phyloP scores from a whole-genome alignment of 1,284 basidiomycete genomes.

The Marasmius oreades region DNA sequence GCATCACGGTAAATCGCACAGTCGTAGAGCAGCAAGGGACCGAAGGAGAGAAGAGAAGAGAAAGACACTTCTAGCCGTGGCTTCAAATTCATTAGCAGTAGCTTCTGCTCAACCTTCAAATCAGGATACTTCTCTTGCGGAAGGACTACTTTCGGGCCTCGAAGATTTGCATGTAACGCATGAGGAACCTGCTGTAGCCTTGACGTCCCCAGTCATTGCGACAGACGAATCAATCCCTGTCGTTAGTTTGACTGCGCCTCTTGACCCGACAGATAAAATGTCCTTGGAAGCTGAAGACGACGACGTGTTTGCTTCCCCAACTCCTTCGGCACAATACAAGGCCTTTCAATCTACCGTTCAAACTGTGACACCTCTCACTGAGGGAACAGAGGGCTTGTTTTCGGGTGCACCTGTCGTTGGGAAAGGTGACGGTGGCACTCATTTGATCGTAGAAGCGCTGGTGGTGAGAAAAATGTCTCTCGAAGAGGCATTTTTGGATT shows the following conservation, averaged over 20 bases:
- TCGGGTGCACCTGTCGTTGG: background rate
- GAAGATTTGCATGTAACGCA: conserved; percentile 29
- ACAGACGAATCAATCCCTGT: conserved; percentile 16
- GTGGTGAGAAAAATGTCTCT: conserved; percentile 71
- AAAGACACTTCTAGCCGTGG: conserved; percentile 26
- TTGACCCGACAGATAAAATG: conserved; percentile 1
- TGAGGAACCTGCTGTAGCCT: conserved; percentile 10
- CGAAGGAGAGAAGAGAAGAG: conserved; percentile 38
- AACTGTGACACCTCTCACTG: background rate
- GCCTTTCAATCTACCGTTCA: conserved; percentile 1
- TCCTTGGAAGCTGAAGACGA: conserved; percentile 26
- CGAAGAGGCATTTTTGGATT: conserved; percentile 72
- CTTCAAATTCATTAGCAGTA: conserved; percentile 10
- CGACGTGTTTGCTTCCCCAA: conserved; percentile 36
- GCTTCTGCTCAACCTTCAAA: background rate
- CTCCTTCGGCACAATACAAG: conserved; percentile 17
- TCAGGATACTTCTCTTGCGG: background rate
- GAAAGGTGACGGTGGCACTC: conserved; percentile 30
- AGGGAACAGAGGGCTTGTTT: background rate
- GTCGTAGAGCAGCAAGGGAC: conserved; percentile 48
- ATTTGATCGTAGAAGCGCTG: conserved; percentile 75
- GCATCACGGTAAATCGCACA: conserved; percentile 24
- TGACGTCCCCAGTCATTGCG: conserved; percentile 3
- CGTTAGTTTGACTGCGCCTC: conserved; percentile 14
- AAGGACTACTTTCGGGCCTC: conserved; percentile 23